Evolutionary conservation across 257 asterid genomes (phyloP), one percentile per base, ranked within the genome.

Genomic region (Thymus quinquecostatus): DNA sequence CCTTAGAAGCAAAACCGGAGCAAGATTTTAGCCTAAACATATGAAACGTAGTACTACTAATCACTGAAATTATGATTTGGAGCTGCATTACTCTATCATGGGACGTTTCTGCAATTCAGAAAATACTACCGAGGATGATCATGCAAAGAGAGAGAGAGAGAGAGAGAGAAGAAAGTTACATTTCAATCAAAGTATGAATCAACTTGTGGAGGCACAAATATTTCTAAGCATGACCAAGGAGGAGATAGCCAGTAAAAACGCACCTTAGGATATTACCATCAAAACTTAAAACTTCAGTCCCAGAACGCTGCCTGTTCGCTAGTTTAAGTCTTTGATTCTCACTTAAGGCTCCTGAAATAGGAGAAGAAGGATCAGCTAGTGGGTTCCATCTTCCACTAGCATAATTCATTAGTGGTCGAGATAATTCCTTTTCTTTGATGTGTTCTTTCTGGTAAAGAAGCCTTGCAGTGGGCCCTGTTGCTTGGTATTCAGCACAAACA

Each of bases 371-470:
- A 82, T 92, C 99, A 30, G 83, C 82, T 47, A 80, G 88, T 11
- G 99, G 98, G 72, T 90, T 95, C 99, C 99, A 95, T 84, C 86
- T 86, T 75, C 99, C 97, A 80, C 99, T 95, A 32, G 99, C 99
- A 92, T 95, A 95, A 79, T 83, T 89, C 91, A 90, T 86, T 32
- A 88, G 88, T 60, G 82, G 83, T 57, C 92, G 80, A 59, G 96
- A 76, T 75, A 84, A 75, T 57, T 69, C 82, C 81, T 78, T 92
- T 44, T 80, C 89, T 85, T 86, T 91, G 14, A 82, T 71, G 74
- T 83, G 94, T 81, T 92, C 98, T 86, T 82, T 92, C 86, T 88
- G 99, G 87, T 89, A 95, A 73, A 95, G 96, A 77, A 95, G 88
- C 74, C 86, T 88, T 58, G 99, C 95, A 68, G 89, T 80, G 28